Evolutionary conservation across 805 yeast species (phyloP), one percentile per base, ranked within the genome.

Genomic region (Candida nemodendra): DNA sequence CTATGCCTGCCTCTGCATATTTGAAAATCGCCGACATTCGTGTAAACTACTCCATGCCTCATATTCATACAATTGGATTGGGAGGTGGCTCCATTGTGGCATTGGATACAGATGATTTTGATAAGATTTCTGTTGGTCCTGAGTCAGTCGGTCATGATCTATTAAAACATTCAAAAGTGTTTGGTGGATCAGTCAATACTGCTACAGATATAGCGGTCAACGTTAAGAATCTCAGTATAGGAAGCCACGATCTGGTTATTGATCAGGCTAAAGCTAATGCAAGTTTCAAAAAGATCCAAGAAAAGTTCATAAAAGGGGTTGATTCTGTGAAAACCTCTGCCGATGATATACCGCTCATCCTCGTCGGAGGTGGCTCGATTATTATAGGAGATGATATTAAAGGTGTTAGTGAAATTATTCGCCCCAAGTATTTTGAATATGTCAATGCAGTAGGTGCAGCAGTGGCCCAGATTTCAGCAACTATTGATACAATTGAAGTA

Each of bases 361-460:
- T 68, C 3, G 76, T 72, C 30, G 76, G 76, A 27, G 76, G 78
- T 25, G 76, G 76, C 8, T 70, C 76, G 1, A 61, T 72, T 38
- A 66, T 71, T 31, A 61, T 64, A 12, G 68, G 69, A 5, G 47
- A 49, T 12, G 30, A 28, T 4, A 29, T 47, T 14, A 57, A 60
- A n/a, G 74, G 75, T 18, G 69, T 70, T 5, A 63, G 70, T 3
- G 50, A 56, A 28, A 67, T 72, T 3, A 48, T 68, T 30, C 51
- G 65, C 32, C 74, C 74, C 4, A 62, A 61, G 24, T 69, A 37
- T 41, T 62, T 47, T 48, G 59, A 60, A 27, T 69, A 67, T 37
- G 75, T 74, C 3, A 72, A 72, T 53, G 77, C 76, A 3, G 68
- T 72, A 31, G 76, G 75, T 32, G 74, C 76, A 19, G 74, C 74